Evolutionary conservation across 2,329 filamentous ascomycete species (phyloP), one percentile per base, ranked within the genome.

Genomic region (Fusarium sp.): DNA sequence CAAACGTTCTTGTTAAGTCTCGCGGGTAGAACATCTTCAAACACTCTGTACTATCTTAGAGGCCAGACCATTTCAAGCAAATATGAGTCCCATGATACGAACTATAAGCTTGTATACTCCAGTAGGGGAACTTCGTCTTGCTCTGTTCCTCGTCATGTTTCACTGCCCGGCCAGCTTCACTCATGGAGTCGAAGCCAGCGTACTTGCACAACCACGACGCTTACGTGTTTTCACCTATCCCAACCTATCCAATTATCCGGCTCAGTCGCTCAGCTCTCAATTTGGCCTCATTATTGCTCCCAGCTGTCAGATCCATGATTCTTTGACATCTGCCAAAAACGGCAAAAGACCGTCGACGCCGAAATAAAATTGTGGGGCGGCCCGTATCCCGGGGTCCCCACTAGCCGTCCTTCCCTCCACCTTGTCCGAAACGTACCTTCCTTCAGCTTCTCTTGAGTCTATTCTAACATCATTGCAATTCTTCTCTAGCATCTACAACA

Each of bases 361-460:
- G n/a, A 64, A 33, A n/a, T 50, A 45, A 14, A 55, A 38, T 13
- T 59, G 12, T 53, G 58, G 48, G 44, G 33, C 36, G 35, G 36
- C 24, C 53, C 70, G 57, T 44, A 54, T 42, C 45, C 70, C 70
- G 55, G 65, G 54, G 38, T 71, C 67, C 62, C 71, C 68, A 56
- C 71, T 41, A 63, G 53, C 71, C 71, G 70, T 70, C 42, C 60
- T 60, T 50, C 71, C 68, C 70, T 71, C 70, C 70, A 73, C 70
- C 57, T 51, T 54, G 36, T 67, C 70, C 70, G 70, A 73, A 71
- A 35, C 44, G 54, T 44, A 45, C 39, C 48, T 55, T 33, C 59
- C 59, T 33, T 62, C 51, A 35, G 36, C 59, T 36, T 38, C 41
- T 38, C n/a, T 30, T 30, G 35, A 41, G 39, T 30, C 28, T 39